phyloP scores from a whole-genome alignment of 2,329 filamentous ascomycete genomes.

The Byssoonygena ceratinophila region DNA sequence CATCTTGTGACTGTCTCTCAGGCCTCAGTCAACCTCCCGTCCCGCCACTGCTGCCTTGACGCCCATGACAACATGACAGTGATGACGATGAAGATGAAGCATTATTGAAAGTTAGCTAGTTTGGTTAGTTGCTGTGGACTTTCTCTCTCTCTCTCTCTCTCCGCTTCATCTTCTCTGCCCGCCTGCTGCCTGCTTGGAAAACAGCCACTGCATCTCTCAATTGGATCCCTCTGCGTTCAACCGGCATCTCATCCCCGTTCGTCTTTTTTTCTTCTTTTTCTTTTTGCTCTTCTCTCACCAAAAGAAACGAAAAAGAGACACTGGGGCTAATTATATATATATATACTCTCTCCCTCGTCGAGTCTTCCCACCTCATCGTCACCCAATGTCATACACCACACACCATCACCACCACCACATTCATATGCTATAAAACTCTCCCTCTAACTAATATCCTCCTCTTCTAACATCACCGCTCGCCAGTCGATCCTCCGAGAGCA shows the following conservation, averaged over 20 bases:
- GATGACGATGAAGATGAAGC: too few species aligned
- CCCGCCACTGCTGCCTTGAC: too few species aligned
- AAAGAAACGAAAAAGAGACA: neutral
- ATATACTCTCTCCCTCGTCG: neutral
- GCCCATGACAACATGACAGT: too few species aligned
- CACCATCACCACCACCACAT: neutral
- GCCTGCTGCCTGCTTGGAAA: conserved; percentile 6
- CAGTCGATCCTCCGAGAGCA: neutral
- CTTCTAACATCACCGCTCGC: too few species aligned
- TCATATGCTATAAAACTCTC: neutral
- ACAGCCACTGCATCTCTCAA: neutral
- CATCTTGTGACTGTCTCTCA: too few species aligned
- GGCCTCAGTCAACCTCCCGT: too few species aligned
- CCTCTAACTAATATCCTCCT: neutral
- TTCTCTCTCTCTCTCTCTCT: neutral
- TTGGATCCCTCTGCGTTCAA: neutral
- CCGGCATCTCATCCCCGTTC: neutral
- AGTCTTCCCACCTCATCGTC: neutral
- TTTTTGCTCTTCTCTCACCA: too few species aligned
- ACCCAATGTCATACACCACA: neutral
- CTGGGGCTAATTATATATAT: neutral
- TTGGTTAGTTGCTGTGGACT: neutral
- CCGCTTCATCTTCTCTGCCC: neutral
- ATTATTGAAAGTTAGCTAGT: too few species aligned
- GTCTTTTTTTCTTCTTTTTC: neutral